phyloP scores from a whole-genome alignment of 495 filamentous ascomycete genomes.

The Podospora pseudopauciseta region DNA sequence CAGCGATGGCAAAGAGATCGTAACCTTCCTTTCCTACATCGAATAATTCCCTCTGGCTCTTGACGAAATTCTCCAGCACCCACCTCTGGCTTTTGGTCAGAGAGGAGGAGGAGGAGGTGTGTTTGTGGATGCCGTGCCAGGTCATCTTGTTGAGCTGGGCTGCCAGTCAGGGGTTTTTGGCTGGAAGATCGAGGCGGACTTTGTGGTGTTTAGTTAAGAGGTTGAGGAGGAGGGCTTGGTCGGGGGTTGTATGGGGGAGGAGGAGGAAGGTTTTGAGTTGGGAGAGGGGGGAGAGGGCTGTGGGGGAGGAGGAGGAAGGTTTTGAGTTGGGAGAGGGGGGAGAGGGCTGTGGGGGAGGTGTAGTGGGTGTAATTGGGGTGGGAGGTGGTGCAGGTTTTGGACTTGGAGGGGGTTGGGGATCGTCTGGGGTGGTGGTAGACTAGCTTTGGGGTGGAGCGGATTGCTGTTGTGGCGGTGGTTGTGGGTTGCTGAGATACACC shows the following conservation, averaged over 20 bases:
- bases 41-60: background rate
- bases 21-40: background rate
- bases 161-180: background rate
- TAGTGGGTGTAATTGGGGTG: background rate
- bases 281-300: background rate
- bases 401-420: background rate
- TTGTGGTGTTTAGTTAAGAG: background rate
- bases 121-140: background rate
- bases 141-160: background rate
- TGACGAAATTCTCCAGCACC: background rate
- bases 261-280: background rate
- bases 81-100: background rate
- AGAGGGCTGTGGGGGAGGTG: background rate
- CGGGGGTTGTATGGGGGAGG: background rate
- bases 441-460: background rate
- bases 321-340: background rate
- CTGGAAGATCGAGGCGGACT: background rate
- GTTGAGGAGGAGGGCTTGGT: background rate
- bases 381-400: background rate
- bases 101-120: background rate
- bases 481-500: background rate
- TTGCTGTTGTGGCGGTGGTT: background rate
- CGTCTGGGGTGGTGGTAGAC: background rate
- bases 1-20: background rate
- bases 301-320: background rate